phyloP scores from a whole-genome alignment of 1,284 basidiomycete genomes.

The Moniliophthora roreri region DNA sequence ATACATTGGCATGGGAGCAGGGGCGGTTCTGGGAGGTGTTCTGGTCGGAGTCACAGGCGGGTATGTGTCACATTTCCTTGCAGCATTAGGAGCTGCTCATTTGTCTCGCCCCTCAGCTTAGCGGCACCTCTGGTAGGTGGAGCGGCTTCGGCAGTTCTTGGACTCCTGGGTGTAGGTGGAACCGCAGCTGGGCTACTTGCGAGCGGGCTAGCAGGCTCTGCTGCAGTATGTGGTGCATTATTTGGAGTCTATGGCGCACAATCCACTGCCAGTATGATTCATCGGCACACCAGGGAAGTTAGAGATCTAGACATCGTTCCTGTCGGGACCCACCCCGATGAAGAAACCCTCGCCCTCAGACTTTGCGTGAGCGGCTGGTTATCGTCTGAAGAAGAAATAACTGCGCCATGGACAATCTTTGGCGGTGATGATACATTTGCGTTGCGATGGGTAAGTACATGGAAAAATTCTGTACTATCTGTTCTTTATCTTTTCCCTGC shows the following conservation, averaged over 20 bases:
- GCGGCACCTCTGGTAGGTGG: conserved; percentile 62
- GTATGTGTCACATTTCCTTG: conserved; percentile 15
- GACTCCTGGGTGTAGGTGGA: conserved; percentile 53
- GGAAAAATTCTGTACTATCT: neutral
- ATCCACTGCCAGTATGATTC: conserved; percentile 47
- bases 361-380: conserved; percentile 63
- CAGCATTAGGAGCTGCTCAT: neutral
- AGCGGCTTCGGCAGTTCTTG: conserved; percentile 47
- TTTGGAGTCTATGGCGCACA: conserved; percentile 60
- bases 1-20: conserved; percentile 49
- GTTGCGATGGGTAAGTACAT: conserved; percentile 50
- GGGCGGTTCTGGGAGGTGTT: conserved; percentile 55
- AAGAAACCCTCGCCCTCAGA: conserved; percentile 51
- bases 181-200: conserved; percentile 53
- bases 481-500: neutral
- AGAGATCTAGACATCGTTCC: conserved; percentile 53
- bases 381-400: conserved; percentile 41
- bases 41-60: conserved; percentile 53
- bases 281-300: conserved; percentile 51
- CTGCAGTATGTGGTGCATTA: conserved; percentile 54
- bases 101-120: conserved; percentile 31
- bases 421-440: conserved; percentile 55
- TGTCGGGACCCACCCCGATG: conserved; percentile 29
- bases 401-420: conserved; percentile 54
- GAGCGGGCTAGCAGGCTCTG: conserved; percentile 54